Base-by-base conservation (phyloP, 1,139 yeast species). In the Starmera stellimalicola region DNA sequence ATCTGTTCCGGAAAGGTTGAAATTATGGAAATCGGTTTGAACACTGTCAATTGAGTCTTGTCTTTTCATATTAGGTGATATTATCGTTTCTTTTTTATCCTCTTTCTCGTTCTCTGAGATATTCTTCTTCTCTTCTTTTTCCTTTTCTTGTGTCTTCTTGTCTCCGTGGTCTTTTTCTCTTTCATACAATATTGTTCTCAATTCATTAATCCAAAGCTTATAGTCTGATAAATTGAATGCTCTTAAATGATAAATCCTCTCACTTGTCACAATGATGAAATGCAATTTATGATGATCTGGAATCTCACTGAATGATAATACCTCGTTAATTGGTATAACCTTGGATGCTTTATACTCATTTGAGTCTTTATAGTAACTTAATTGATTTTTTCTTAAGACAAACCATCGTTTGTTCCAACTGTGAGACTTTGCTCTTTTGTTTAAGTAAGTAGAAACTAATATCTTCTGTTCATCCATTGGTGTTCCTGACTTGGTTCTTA, bases 311-410 rank as follows among this genome's bases (percentile, higher is more conserved):
- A 62, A 58, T 5, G 64, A 41, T 5, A 47, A 28, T 2, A 47
- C 31, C n/a, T 42, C 39, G 15, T 33, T 37, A 16, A 38, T 17
- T 6, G 40, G 55, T 15, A 73, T 58, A 10, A 76, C 76, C 32
- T 58, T 62, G 29, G 64, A 57, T 0, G 80, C 74, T 48, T 73
- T 71, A 48, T 73, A 66, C 46, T 76, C 83, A 26, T 63, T 55
- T 12, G 66, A 62, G 44, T 74, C 77, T 46, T 73, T 73, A 50
- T 76, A 76, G 50, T 70, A 73, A 12, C 76, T 62, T 26, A 76
- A 56, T 46, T 73, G 81, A 32, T 66, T 60, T 15, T 60, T 58
- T 26, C 83, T 56, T n/a, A 76, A 55, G 3, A 73, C 78, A 41
- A 73, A 70, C 83, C 83, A 76, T 26, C 62, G 54, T 38, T 61